Base-by-base conservation (phyloP, 352 stramenopile species). In the Pythium periplocum region DNA sequence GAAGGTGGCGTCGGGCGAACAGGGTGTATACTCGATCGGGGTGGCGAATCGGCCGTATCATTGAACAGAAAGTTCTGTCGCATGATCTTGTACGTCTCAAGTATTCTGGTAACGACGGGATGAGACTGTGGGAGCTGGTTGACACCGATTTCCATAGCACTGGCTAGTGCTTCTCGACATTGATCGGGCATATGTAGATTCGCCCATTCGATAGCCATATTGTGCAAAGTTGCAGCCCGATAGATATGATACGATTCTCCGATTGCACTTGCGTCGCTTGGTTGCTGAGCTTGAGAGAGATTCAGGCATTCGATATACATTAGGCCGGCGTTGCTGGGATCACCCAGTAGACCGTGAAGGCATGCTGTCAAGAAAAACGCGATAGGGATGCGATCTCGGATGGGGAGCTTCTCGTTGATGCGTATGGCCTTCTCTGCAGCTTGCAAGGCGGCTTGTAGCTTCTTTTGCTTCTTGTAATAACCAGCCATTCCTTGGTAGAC, bases 391-490 rank as follows among this genome's bases (percentile, higher is more conserved):
- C 75, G 78, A 55, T 89, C 78, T 4, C 57, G 65, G 2, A 60
- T 44, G 9, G 68, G 44, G 3, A 89, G 64, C 42, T 85, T 86
- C 45, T 77, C 67, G 52, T 84, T 87, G 61, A 82, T 75, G 4
- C 61, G 66, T 8, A 86, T 74, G 6, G 78, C 77, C 41, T 89
- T 89, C 4, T 76, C 63, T 1, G 69, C 70, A 6, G 58, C 68
- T 55, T 89, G 78, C 1, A 89, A 63, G 6, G 75, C 75, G 4
- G 75, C 78, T 35, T 89, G 72, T 12, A 80, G 74, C 38, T 89
- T 89, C 50, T 87, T 86, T 55, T 83, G 73, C 57, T 79, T 84
- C 64, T 87, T 89, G 74, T 83, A 89, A 58, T 89, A 76, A 39
- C 78, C 81, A 2, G 78, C 73, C 9, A 89, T 62, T 32, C 76